Percentiles rank a stretch among this genome's conserved stretches.
Evolutionary conservation across 164 flowering plant genomes (phyloP).

Genomic region (Aristolochia contorta): DNA sequence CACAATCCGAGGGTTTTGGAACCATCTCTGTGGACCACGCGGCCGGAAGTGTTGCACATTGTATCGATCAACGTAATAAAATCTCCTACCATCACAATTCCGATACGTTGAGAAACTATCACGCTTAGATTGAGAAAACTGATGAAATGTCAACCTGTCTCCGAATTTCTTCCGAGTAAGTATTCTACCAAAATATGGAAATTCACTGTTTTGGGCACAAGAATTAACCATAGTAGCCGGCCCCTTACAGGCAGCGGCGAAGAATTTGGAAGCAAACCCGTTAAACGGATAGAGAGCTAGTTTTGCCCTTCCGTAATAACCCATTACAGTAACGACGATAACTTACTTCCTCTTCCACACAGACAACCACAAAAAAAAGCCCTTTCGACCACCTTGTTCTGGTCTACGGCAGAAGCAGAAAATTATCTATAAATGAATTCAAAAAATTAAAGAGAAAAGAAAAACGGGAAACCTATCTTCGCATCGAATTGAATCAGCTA

Average conservation of each 20-base stretch:
- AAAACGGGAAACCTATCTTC: too few relatives aligned
- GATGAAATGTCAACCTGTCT: constrained; percentile 18
- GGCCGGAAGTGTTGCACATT: constrained; percentile 53
- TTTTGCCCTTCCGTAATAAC: constrained; percentile 14
- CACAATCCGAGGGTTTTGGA: constrained; percentile 48
- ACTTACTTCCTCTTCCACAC: too few relatives aligned
- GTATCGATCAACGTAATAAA: constrained; percentile 58
- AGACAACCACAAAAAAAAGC: too few relatives aligned
- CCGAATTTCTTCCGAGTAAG: constrained; percentile 2
- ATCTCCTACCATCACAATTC: constrained; percentile 12
- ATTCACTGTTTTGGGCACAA: background rate
- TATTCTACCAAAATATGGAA: background rate
- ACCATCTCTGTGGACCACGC: constrained; percentile 63
- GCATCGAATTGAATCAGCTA: too few relatives aligned
- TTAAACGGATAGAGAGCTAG: constrained; percentile 10
- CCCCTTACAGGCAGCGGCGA: constrained; percentile 3
- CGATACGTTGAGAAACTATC: constrained; percentile 12
- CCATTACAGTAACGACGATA: constrained; percentile 2
- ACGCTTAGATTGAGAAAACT: constrained; percentile 1
- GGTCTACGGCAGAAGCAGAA: too few relatives aligned
- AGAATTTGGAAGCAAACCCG: constrained; percentile 11
- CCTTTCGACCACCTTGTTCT: too few relatives aligned
- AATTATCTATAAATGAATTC: too few relatives aligned
- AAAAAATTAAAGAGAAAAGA: too few relatives aligned
- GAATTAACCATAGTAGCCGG: background rate